Percentiles rank a stretch among this genome's conserved stretches.
Evolutionary conservation across 176 grass and related monocot species (phyloP).

Genomic region (Saccharum officinarum): DNA sequence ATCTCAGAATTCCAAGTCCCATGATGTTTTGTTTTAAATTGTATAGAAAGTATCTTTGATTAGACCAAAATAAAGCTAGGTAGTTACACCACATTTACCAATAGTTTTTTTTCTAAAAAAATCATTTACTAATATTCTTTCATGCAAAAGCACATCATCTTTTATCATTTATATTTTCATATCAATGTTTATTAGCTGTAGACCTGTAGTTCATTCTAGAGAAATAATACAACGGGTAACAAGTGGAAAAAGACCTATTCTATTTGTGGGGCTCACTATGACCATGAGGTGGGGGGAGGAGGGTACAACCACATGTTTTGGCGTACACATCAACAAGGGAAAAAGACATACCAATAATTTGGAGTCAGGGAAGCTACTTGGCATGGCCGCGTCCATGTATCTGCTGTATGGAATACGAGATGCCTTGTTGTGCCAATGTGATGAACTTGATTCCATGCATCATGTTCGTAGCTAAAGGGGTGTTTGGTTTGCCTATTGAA

Average conservation of each 20-base stretch:
- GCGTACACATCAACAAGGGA: not conserved
- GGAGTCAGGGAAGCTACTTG: constrained; percentile 17
- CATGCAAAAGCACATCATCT: not conserved
- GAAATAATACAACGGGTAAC: not conserved
- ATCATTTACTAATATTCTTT: not conserved
- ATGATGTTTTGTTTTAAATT: not conserved
- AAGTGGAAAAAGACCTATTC: not conserved
- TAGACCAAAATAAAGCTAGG: not conserved
- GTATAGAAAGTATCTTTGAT: not conserved
- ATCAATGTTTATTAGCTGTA: not conserved
- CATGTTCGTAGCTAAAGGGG: not conserved
- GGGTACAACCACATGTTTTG: constrained; percentile 16
- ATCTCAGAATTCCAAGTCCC: not conserved
- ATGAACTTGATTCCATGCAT: not conserved
- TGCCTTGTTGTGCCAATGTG: not conserved
- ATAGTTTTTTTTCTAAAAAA: no score
- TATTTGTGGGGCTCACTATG: constrained; percentile 4
- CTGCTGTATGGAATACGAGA: constrained; percentile 5
- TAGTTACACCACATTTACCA: no score
- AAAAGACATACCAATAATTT: constrained; percentile 37
- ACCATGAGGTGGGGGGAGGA: not conserved
- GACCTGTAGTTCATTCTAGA: not conserved
- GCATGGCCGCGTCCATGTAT: not conserved
- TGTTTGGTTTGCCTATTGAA: no score
- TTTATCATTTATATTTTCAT: not conserved